Evolutionary conservation across 164 flowering plant species (phyloP), one percentile per base, ranked within the genome.

Genomic region (Liriodendron chinense): DNA sequence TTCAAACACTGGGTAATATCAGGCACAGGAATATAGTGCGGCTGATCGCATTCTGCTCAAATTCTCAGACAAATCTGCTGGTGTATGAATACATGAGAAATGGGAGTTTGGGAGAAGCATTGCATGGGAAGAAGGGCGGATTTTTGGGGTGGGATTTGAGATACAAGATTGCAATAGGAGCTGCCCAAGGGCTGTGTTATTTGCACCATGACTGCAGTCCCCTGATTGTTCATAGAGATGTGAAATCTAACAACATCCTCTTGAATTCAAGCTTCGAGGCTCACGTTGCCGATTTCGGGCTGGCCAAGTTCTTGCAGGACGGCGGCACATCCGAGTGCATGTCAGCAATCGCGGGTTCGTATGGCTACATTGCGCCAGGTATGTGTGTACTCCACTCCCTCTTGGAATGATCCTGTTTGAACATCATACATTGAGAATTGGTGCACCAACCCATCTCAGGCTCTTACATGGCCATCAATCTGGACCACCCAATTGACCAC

Each of bases 291-390:
- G 98, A 95, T 82, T 95, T 95, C 70, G 98, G 98, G 1, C 82
- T 95, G 26, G 98, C 98, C 22, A 93, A 95, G 83, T 89, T 85
- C 85, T 73, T 93, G 78, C 50, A 82, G 57, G 94, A 90, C 23
- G 88, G 86, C 21, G 93, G 88, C 16, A 85, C 89, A 10, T 85
- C 92, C 0, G 83, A 91, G 72, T 89, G 91, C 83, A 91, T 93
- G 96, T 94, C 98, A 3, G 94, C 93, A 1, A 83, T 95, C 74
- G 98, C 98, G 0, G 98, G 98, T 1, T 95, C 98, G 4, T 95
- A 95, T 74, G 98, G 98, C 78, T 94, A 95, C 86, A 95, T 95
- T 62, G 98, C 98, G 5, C 96, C 96, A 24, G 95, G 95, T 91
- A 81, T 48, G 83, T 81, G 16, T 59, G 13, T 12, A 56, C 43